These are phyloP conservation scores for Colletotrichum musicola DNA, from an alignment of 2,329 filamentous ascomycete genomes.

Conservation along the genomic window DNA sequence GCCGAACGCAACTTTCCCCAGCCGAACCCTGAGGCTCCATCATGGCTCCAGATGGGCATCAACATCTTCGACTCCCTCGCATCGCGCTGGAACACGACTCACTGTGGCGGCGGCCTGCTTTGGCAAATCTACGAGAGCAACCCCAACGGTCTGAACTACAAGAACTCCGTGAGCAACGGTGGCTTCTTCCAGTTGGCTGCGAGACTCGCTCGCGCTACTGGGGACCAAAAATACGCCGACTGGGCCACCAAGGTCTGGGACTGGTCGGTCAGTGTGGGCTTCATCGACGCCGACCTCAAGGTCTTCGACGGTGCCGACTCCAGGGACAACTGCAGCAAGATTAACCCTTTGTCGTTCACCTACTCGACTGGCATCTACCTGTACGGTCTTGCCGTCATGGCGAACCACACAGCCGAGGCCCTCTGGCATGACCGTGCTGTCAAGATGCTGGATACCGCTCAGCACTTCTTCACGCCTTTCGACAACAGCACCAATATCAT, in stretches of 20 bases:
- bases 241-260: constrained; percentile 78
- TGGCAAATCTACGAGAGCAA: constrained; percentile 88
- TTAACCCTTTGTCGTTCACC: constrained; percentile 70
- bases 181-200: constrained; percentile 87
- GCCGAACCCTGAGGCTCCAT: constrained; percentile 66
- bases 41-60: constrained; percentile 75
- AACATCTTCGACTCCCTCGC: constrained; percentile 81
- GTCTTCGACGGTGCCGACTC: constrained; percentile 74
- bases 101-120: constrained; percentile 78
- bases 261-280: constrained; percentile 69
- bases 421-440: constrained; percentile 67
- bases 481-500: constrained; percentile 70
- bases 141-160: constrained; percentile 81
- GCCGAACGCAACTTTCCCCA: constrained; percentile 77
- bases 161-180: constrained; percentile 85
- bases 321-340: constrained; percentile 63
- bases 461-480: constrained; percentile 66
- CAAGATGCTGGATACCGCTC: constrained; percentile 63
- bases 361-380: constrained; percentile 76
- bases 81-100: constrained; percentile 75
- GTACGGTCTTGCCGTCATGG: constrained; percentile 73
- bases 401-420: constrained; percentile 67
- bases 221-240: constrained; percentile 73
- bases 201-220: constrained; percentile 77
- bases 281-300: constrained; percentile 67